Percentiles rank a stretch among this genome's conserved stretches.
Conservation (phyloP, 441 rosid species). For the Populus hybrid region DNA sequence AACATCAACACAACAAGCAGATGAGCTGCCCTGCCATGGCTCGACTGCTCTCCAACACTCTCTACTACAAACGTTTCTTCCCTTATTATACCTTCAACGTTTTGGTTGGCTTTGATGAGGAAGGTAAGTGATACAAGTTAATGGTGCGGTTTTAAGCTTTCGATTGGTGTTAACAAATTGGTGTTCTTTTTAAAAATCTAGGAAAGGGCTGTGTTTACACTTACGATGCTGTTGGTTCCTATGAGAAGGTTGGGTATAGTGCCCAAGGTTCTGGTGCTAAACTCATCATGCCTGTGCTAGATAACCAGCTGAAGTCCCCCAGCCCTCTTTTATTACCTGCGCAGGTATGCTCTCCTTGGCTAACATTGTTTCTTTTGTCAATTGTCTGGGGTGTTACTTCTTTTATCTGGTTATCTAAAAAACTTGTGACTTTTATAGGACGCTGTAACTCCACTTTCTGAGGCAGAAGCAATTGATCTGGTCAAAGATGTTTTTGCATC, state of each 20-base stretch:
- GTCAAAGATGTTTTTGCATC: conserved; percentile 91
- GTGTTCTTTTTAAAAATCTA: conserved; percentile 20
- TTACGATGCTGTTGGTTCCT: conserved; percentile 95
- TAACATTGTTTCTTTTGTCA: neutral
- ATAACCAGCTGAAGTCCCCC: conserved; percentile 93
- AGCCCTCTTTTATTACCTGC: conserved; percentile 92
- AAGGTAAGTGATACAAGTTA: conserved; percentile 47
- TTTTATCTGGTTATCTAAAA: neutral
- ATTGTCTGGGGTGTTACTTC: neutral
- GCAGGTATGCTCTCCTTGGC: conserved; percentile 39
- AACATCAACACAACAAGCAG: conserved; percentile 97
- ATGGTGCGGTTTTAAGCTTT: conserved; percentile 5
- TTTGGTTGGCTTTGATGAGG: conserved; percentile 84
- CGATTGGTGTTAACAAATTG: neutral
- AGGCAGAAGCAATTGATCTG: conserved; percentile 82
- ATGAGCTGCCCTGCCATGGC: conserved; percentile 98
- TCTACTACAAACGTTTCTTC: conserved; percentile 92
- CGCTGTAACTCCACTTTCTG: conserved; percentile 86
- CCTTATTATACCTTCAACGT: conserved; percentile 93
- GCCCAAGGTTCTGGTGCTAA: conserved; percentile 93
- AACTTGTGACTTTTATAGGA: conserved; percentile 46
- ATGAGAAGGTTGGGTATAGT: conserved; percentile 95
- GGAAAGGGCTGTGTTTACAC: conserved; percentile 98
- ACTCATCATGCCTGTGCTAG: conserved; percentile 90
- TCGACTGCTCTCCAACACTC: conserved; percentile 89